Evolutionary conservation across 2,329 filamentous ascomycete genomes (phyloP), one percentile per base, ranked within the genome.

Genomic region (Ramularia collo-cygni): DNA sequence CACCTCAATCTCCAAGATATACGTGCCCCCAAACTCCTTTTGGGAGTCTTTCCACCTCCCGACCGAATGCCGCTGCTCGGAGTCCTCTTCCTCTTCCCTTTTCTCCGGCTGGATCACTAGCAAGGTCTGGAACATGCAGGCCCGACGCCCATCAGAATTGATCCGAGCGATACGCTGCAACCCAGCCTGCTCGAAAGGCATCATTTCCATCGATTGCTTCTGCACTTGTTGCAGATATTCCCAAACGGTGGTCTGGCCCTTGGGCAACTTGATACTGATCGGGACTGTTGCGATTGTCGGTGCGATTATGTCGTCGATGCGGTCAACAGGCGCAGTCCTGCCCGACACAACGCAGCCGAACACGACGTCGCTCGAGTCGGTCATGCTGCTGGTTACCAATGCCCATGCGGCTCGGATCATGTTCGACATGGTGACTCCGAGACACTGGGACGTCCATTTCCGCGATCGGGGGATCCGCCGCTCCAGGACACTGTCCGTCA

Each of bases 71-170:
- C n/a, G n/a, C n/a, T n/a, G n/a, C n/a, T n/a, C n/a, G n/a, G n/a
- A n/a, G n/a, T n/a, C n/a, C n/a, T n/a, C n/a, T n/a, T n/a, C n/a
- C n/a, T n/a, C n/a, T n/a, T n/a, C n/a, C n/a, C n/a, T n/a, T n/a
- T n/a, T n/a, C n/a, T 27, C 26, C n/a, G 26, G 8, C 26, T 46
- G 43, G 40, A 46, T n/a, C 3, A 42, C 21, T 7, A 42, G 40
- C 15, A 42, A 19, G 9, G 40, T 38, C 28, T 42, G 40, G 26
- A 42, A 42, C 8, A 12, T 31, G 50, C 75, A 78, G 2, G 75
- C 75, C 42, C 75, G 65, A 8, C 71, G 64, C 4, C 72, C 70
- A 42, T 77, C 74, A 1, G 67, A 61, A 51, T 72, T 76, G 8
- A 65, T 53, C 10, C 57, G 53, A 24, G 56, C 55, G 33, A 66